Evolutionary conservation across 345 rosid species (phyloP).

Genomic region (Camelina sativa): DNA sequence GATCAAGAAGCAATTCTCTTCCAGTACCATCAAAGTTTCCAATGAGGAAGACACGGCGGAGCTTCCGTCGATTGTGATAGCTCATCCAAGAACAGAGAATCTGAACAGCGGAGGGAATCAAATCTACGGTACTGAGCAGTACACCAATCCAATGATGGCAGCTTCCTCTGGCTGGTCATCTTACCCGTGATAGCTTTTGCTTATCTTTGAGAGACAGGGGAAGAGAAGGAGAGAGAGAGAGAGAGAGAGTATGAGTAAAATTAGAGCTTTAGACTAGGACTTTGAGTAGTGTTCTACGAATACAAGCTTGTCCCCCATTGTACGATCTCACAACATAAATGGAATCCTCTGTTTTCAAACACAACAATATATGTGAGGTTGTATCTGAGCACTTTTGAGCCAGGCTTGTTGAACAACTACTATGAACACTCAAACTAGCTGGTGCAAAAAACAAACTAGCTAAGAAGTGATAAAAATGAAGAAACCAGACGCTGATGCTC

Average conservation of each 20-base stretch:
- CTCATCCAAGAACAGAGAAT: constrained; percentile 37
- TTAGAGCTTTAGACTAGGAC: constrained; percentile 21
- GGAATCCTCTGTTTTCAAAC: not conserved
- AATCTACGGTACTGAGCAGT: constrained; percentile 21
- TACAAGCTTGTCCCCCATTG: constrained; percentile 26
- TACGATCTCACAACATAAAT: constrained; percentile 27
- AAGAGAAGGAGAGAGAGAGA: not conserved
- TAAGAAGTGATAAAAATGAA: not conserved
- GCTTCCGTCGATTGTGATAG: constrained; percentile 33
- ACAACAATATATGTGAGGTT: not conserved
- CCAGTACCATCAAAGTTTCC: not conserved
- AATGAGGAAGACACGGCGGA: constrained; percentile 27
- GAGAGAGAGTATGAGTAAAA: not conserved
- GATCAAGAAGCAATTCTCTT: constrained; percentile 23
- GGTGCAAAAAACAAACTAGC: constrained; percentile 1
- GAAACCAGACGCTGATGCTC: not conserved
- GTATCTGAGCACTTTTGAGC: not conserved
- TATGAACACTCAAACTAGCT: not conserved
- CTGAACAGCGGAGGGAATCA: constrained; percentile 17
- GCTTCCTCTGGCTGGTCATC: constrained; percentile 39
- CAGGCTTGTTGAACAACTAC: not conserved
- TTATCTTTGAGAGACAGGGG: not conserved
- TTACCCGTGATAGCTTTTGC: constrained; percentile 21
- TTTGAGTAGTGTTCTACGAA: constrained; percentile 27
- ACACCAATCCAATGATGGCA: constrained; percentile 34